Evolutionary conservation across 2,329 filamentous ascomycete genomes (phyloP), one percentile per base, ranked within the genome.

Genomic region (Colletotrichum cordylinicola): DNA sequence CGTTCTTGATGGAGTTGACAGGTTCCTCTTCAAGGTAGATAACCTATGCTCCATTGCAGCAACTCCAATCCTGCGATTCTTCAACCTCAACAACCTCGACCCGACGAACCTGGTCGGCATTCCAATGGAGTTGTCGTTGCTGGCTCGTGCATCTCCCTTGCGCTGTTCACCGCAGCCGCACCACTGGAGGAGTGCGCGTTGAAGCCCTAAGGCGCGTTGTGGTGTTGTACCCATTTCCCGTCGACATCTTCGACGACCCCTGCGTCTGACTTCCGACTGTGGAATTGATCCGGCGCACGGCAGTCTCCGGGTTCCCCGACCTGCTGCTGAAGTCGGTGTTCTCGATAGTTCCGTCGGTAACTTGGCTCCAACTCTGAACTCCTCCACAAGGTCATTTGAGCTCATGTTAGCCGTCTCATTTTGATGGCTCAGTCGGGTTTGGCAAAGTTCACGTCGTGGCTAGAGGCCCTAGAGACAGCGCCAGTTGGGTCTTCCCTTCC

Each of bases 91-190:
- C 16, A 18, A 18, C 39, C 5, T 48, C 18, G 39, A 10, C 18
- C 8, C 0, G 39, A 10, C 1, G 18, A 43, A 6, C 18, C n/a
- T 43, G 5, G 18, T 3, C 4, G 16, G 16, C 16, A 18, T 43
- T 16, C 37, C 37, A 2, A 0, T 43, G 16, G 16, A 43, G 8
- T 43, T 18, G 8, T 43, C 8, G 8, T 43, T 8, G 16, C 37
- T n/a, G 8, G 16, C 37, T 43, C 2, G 4, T 43, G 4, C 8
- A 43, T 43, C 16, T 18, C 2, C 16, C 16, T 10, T 9, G 10
- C 4, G 37, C 16, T 43, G 16, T 43, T n/a, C 16, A 18, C 4
- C 16, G 9, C 16, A 10, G 16, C 16, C 9, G 16, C 4, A 43
- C 16, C 37, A 16, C 18, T 15, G 8, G 35, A 37, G 35, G 35